Evolutionary conservation across 1,284 basidiomycete species (phyloP).

Genomic region (Austroboletus niveus): DNA sequence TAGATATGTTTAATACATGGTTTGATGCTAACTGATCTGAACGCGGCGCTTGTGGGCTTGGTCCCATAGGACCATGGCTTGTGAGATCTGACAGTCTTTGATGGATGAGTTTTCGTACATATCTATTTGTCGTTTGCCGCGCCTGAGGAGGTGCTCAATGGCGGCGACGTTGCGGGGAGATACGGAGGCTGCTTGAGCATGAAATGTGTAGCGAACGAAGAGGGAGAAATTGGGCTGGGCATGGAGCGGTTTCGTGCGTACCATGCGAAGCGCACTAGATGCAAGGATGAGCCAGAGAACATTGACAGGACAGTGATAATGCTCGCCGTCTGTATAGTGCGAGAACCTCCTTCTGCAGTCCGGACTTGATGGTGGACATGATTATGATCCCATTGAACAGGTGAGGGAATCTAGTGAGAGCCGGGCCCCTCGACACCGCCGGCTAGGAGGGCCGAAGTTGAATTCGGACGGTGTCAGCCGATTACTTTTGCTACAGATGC

Average conservation of each 20-base stretch:
- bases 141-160: conserved; percentile 71
- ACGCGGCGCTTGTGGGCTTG: conserved; percentile 9
- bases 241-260: conserved; percentile 57
- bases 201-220: conserved; percentile 68
- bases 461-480: not conserved
- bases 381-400: not conserved
- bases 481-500: conserved; percentile 14
- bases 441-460: conserved; percentile 8
- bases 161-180: conserved; percentile 61
- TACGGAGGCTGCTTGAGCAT: conserved; percentile 55
- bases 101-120: conserved; percentile 64
- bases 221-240: conserved; percentile 63
- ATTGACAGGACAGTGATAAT: not conserved
- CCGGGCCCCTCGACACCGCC: conserved; percentile 23
- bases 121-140: conserved; percentile 63
- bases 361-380: conserved; percentile 44
- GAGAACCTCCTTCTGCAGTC: conserved; percentile 69
- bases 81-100: conserved; percentile 69
- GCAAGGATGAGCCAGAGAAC: conserved; percentile 3
- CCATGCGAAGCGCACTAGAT: conserved; percentile 70
- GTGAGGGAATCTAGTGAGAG: conserved; percentile 5
- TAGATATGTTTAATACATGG: conserved; percentile 11
- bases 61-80: conserved; percentile 66
- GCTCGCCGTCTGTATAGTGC: conserved; percentile 67
- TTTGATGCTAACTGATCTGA: conserved; percentile 6